Conservation (phyloP, 2,329 filamentous ascomycete genomes). For the Hypoxylon sp. region DNA sequence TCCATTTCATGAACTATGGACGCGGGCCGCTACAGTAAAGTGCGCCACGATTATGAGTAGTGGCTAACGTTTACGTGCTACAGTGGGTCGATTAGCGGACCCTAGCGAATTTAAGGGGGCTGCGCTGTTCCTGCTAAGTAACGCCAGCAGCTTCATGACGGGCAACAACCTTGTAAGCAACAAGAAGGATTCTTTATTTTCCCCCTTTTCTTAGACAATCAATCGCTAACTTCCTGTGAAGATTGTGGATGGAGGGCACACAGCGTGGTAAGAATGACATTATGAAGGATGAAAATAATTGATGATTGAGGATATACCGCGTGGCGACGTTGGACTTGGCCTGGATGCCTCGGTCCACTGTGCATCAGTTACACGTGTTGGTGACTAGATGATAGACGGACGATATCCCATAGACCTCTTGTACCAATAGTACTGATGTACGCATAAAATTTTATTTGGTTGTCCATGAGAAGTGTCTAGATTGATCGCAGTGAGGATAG, state of each 20-base stretch:
- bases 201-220: not conserved
- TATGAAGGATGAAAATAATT: not conserved
- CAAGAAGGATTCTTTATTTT: not conserved
- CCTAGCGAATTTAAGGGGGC: constrained; percentile 74
- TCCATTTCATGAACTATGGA: not conserved
- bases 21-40: not conserved
- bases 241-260: constrained; percentile 36
- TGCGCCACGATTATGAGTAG: not conserved
- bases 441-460: not conserved
- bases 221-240: not conserved
- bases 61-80: constrained; percentile 5
- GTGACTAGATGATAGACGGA: constrained; percentile 23
- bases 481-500: not conserved
- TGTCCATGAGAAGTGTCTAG: not conserved
- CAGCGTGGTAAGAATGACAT: constrained; percentile 30
- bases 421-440: constrained; percentile 12
- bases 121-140: constrained; percentile 72
- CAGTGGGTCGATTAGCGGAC: constrained; percentile 68
- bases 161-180: constrained; percentile 28
- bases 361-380: constrained; percentile 20
- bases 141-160: constrained; percentile 74
- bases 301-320: not conserved
- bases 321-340: not conserved
- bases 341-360: constrained; percentile 2
- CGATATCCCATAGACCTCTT: constrained; percentile 34